A percentile compares a stretch with the other conserved stretches of the same genome.
phyloP scores from a whole-genome alignment of 352 stramenopile genomes.

The Pythium insidiosum region DNA sequence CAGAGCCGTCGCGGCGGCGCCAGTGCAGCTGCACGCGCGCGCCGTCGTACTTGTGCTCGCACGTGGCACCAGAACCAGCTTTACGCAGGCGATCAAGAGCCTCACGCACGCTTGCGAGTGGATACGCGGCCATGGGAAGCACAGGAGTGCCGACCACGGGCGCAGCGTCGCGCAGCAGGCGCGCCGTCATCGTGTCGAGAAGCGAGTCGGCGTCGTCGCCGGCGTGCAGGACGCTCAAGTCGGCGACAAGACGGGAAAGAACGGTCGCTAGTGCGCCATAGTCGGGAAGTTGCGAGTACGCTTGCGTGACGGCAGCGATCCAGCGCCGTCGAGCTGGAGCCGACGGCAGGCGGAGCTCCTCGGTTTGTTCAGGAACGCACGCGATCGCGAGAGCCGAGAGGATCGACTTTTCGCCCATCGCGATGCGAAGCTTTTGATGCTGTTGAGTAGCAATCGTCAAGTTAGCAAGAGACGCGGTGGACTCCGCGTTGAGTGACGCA shows the following conservation, averaged over 20 bases:
- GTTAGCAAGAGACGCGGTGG: background rate
- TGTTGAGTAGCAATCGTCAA: too few species aligned
- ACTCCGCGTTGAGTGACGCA: conserved; percentile 15
- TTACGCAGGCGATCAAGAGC: conserved; percentile 43
- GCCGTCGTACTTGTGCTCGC: conserved; percentile 83
- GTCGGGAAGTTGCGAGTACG: conserved; percentile 64
- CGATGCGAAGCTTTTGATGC: conserved; percentile 80
- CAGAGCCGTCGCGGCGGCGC: background rate
- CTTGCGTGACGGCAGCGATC: conserved; percentile 51
- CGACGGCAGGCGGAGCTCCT: background rate
- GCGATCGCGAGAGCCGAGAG: conserved; percentile 52
- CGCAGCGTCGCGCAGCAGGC: conserved; percentile 20
- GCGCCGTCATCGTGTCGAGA: conserved; percentile 15
- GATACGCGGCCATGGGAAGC: conserved; percentile 76
- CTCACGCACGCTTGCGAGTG: conserved; percentile 42
- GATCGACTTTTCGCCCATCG: conserved; percentile 77
- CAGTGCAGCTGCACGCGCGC: conserved; percentile 72
- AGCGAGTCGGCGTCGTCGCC: conserved; percentile 16
- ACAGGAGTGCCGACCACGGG: conserved; percentile 51
- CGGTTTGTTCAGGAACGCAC: conserved; percentile 7
- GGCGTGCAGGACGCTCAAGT: conserved; percentile 2
- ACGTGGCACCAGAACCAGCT: conserved; percentile 33
- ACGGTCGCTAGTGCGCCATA: conserved; percentile 41
- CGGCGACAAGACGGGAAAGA: conserved; percentile 15
- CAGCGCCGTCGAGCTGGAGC: conserved; percentile 34